Base-by-base conservation (phyloP, 495 filamentous ascomycete species). In the Penicillium maclennaniae region DNA sequence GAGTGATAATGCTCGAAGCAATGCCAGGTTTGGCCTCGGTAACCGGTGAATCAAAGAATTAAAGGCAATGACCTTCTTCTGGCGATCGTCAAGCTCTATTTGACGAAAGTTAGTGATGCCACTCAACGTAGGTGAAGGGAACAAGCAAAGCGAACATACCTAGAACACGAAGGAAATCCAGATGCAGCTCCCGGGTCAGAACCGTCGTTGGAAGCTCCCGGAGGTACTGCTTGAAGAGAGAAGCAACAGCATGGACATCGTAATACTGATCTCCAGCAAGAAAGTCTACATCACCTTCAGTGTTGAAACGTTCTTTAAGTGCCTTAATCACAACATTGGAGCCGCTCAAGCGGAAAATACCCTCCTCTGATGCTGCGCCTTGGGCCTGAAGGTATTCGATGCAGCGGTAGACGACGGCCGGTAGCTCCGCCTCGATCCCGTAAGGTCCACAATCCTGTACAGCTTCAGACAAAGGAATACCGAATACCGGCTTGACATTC, bases 321-420 rank as follows among this genome's bases (percentile, higher is more conserved):
- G 83, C 85, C 66, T 93, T 96, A 71, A 97, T 93, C 34, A 96
- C 86, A 47, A 92, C 82, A 62, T 93, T 97, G 0, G 92, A 96
- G 21, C 93, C 93, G 58, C 90, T 97, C 45, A 98, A 74, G 25
- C 93, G 85, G 79, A 98, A 98, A 21, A 98, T 97, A 36, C 93
- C 93, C 69, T 98, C 93, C 67, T 98, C 93, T 19, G 71, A 77
- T 16, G 86, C 79, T 37, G 92, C 95, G 48, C 87, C 83, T 71
- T 95, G 91, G 14, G 84, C 79, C 45, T 88, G 85, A 21, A 98
- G 79, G 67, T 96, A 98, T 66, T 97, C 90, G 55, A 98, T 87
- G 60, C 92, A 97, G 41, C 93, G 87, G 73, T 95, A 97, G 39
- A 97, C 91, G 1, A 97, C 93, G n/a, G 95, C 89, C 7, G 93